Conservation (phyloP, 1,284 basidiomycete genomes). For the Neolentinus lepideus region DNA sequence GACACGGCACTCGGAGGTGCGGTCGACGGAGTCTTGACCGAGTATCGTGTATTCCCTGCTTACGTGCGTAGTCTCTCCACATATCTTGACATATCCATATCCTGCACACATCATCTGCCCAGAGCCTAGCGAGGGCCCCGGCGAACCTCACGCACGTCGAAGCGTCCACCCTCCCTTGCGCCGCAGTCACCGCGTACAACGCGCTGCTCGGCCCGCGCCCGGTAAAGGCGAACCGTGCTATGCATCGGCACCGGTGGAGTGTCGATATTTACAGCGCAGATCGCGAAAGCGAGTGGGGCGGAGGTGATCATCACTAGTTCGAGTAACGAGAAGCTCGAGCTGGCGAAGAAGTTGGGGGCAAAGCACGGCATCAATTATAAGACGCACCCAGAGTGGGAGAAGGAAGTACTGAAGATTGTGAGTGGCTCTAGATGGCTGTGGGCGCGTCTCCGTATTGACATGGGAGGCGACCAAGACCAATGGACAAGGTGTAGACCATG, state of each 20-base stretch:
- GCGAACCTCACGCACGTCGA: slow-evolving; percentile 26
- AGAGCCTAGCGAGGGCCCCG: slow-evolving; percentile 21
- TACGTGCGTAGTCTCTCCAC: not conserved
- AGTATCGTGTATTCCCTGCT: slow-evolving; percentile 37
- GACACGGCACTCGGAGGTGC: slow-evolving; percentile 36
- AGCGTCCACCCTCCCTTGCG: slow-evolving; percentile 22
- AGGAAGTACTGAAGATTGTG: slow-evolving; percentile 22
- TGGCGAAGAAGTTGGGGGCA: slow-evolving; percentile 24
- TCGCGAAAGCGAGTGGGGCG: slow-evolving; percentile 33
- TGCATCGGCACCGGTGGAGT: slow-evolving; percentile 35
- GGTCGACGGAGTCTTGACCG: slow-evolving; percentile 46
- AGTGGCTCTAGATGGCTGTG: not conserved
- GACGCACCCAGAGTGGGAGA: slow-evolving; percentile 33
- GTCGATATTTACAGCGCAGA: slow-evolving; percentile 25
- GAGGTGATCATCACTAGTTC: slow-evolving; percentile 36
- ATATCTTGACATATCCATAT: not conserved
- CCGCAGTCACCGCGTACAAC: slow-evolving; percentile 33
- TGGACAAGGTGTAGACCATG: slow-evolving; percentile 34
- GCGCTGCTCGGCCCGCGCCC: slow-evolving; percentile 24
- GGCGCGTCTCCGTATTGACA: no score
- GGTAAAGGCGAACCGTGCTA: slow-evolving; percentile 23
- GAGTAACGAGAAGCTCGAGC: slow-evolving; percentile 31
- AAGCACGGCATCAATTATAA: slow-evolving; percentile 31
- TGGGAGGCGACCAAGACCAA: slow-evolving; percentile 11
- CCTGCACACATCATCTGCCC: not conserved